These are phyloP conservation scores for Ceratocystis albifundus DNA, from an alignment of 2,329 filamentous ascomycete genomes.

Conservation along the genomic window DNA sequence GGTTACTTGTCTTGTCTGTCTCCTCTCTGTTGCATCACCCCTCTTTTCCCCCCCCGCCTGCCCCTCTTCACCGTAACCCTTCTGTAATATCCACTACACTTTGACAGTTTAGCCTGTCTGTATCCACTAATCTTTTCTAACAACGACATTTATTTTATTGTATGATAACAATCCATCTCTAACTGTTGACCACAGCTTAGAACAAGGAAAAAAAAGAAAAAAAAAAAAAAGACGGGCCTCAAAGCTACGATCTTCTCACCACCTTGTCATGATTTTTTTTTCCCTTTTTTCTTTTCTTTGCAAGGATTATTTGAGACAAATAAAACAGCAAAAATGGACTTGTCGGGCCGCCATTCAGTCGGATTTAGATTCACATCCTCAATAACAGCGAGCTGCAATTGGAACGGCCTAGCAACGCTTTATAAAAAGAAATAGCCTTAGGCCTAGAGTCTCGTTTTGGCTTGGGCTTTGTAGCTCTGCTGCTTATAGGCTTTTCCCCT, in stretches of 20 bases:
- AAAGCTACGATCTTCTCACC: slow-evolving; percentile 1
- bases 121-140: background rate
- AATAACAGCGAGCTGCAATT: too few species aligned
- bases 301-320: background rate
- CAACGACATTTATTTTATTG: too few species aligned
- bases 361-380: too few species aligned
- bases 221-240: background rate
- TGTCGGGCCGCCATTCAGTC: too few species aligned
- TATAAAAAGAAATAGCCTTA: too few species aligned
- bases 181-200: background rate
- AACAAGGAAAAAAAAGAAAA: too few species aligned
- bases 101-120: background rate
- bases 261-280: background rate
- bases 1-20: background rate
- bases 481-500: background rate
- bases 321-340: background rate
- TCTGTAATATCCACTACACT: background rate
- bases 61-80: background rate
- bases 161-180: background rate
- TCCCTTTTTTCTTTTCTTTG: too few species aligned
- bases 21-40: background rate
- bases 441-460: too few species aligned
- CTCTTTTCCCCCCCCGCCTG: background rate
- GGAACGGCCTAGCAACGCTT: too few species aligned
- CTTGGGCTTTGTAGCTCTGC: too few species aligned